phyloP scores from a whole-genome alignment of 1,284 basidiomycete genomes.

The Rhodotorula sp. region DNA sequence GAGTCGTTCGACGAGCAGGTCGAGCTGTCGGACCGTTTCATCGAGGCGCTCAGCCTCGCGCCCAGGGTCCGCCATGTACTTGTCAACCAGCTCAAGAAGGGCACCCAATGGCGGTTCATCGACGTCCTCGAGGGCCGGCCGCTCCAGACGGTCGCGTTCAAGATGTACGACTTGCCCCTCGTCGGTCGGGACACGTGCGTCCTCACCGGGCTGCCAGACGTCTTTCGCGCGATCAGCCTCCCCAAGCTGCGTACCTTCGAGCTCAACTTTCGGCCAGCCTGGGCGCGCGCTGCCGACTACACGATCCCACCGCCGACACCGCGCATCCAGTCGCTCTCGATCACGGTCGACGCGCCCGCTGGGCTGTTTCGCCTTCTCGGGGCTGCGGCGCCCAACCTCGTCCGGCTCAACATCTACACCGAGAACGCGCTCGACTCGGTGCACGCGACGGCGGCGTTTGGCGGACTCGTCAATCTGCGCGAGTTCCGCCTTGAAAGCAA shows the following conservation, averaged over 20 bases:
- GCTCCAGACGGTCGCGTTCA: constrained; percentile 3
- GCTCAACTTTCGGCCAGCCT: constrained; percentile 2
- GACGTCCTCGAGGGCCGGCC: neutral
- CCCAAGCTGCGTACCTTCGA: neutral
- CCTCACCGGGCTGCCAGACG: neutral
- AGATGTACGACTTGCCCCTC: constrained; percentile 2
- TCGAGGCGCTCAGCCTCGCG: neutral
- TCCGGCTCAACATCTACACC: constrained; percentile 9
- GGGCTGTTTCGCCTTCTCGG: neutral
- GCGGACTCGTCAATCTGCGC: neutral
- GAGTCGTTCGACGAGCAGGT: neutral
- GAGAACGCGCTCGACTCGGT: constrained; percentile 1
- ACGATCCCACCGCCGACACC: neutral
- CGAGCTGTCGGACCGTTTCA: neutral
- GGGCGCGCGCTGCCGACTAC: neutral
- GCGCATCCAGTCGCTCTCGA: neutral
- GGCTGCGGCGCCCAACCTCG: neutral
- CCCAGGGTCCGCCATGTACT: neutral
- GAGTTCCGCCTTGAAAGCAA: constrained; percentile 5
- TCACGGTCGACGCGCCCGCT: constrained; percentile 5
- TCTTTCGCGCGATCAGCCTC: constrained; percentile 1
- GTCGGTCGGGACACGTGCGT: neutral
- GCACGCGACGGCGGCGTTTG: neutral
- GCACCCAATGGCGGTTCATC: neutral
- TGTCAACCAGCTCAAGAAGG: neutral